phyloP scores from a whole-genome alignment of 2,329 filamentous ascomycete genomes.

The Microdochium paspali region DNA sequence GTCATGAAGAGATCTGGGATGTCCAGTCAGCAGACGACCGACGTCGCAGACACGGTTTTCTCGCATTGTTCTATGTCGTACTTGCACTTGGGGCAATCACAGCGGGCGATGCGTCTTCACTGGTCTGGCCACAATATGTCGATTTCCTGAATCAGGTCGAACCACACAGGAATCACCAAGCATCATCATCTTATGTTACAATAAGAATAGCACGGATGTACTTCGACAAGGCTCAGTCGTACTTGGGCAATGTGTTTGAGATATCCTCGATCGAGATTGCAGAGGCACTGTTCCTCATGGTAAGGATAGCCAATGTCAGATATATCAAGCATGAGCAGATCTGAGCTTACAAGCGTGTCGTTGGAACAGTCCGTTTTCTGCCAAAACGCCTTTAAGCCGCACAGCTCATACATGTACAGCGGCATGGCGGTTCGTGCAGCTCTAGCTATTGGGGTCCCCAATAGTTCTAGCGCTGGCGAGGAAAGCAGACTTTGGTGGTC shows the following conservation, averaged over 20 bases:
- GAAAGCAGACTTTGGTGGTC: slow-evolving; percentile 9
- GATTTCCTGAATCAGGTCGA: slow-evolving; percentile 6
- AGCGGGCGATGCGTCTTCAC: slow-evolving; percentile 7
- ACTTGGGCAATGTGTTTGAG: slow-evolving; percentile 9
- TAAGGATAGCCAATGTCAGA: neutral
- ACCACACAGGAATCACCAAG: neutral
- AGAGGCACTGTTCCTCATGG: slow-evolving; percentile 9
- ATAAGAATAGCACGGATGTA: slow-evolving; percentile 6
- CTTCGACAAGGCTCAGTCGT: slow-evolving; percentile 7
- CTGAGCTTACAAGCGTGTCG: neutral
- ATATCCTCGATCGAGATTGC: slow-evolving; percentile 8
- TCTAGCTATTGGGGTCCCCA: slow-evolving; percentile 20
- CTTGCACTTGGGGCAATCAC: slow-evolving; percentile 8
- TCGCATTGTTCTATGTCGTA: slow-evolving; percentile 7
- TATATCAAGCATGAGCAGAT: neutral
- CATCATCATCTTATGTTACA: slow-evolving; percentile 4
- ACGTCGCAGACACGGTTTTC: slow-evolving; percentile 1
- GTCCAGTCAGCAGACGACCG: neutral
- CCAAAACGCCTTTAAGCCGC: slow-evolving; percentile 21
- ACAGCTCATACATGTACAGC: slow-evolving; percentile 24
- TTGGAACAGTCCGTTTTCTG: slow-evolving; percentile 14
- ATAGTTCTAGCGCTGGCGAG: slow-evolving; percentile 6
- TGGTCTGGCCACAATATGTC: slow-evolving; percentile 6
- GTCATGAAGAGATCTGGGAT: slow-evolving; percentile 8
- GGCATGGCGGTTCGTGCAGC: slow-evolving; percentile 23